These are phyloP conservation scores for Eugenia klotzschiana DNA, from an alignment of 441 rosid species.

Conservation along the genomic window DNA sequence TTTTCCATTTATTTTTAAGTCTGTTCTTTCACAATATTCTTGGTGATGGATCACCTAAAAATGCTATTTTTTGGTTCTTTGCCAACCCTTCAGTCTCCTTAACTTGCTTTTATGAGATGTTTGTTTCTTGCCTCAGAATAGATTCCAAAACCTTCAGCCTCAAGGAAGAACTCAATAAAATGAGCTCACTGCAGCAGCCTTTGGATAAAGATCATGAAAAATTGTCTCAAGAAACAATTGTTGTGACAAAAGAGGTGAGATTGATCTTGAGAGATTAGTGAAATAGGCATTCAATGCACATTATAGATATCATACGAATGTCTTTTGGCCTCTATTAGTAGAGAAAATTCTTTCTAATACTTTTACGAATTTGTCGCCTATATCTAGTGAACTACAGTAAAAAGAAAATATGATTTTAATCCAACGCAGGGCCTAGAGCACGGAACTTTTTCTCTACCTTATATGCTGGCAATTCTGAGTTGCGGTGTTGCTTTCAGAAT, in stretches of 20 bases:
- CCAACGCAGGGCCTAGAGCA: background rate
- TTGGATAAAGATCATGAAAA: slow-evolving; percentile 21
- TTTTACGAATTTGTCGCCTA: background rate
- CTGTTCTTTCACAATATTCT: background rate
- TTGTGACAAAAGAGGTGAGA: slow-evolving; percentile 40
- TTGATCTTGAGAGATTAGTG: background rate
- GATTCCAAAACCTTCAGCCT: slow-evolving; percentile 63
- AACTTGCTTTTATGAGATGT: slow-evolving; percentile 13
- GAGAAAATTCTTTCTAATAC: background rate
- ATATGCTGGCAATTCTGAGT: background rate
- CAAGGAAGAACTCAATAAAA: slow-evolving; percentile 50
- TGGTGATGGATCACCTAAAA: background rate
- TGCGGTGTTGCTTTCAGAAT: background rate
- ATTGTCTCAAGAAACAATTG: slow-evolving; percentile 18
- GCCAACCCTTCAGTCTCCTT: background rate
- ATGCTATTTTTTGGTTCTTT: background rate
- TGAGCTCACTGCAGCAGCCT: slow-evolving; percentile 18
- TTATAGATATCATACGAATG: background rate
- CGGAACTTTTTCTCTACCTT: background rate
- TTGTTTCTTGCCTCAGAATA: slow-evolving; percentile 61
- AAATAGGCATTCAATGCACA: background rate
- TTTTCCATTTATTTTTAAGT: background rate
- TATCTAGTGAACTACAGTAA: background rate
- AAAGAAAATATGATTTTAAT: background rate
- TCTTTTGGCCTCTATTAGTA: background rate